A percentile compares a stretch with the other conserved stretches of the same genome.
Evolutionary conservation across 306 rosid genomes (phyloP).

Genomic region (Crataegus laevigata): DNA sequence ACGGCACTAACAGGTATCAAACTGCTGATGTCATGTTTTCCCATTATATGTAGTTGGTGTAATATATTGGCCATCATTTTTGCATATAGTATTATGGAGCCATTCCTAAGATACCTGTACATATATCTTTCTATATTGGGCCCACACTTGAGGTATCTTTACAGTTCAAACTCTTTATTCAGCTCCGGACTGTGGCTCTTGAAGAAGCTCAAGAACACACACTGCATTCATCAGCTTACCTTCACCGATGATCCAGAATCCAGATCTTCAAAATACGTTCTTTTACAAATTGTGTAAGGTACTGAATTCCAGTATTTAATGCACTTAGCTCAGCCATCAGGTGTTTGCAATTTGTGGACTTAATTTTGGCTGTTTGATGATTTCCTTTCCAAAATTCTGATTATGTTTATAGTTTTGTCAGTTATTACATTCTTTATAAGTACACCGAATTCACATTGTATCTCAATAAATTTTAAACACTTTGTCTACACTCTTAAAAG

Average conservation of each 20-base stretch:
- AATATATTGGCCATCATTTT: conserved; percentile 20
- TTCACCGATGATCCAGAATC: conserved; percentile 88
- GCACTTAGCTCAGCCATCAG: neutral
- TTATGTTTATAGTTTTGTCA: too few relatives aligned
- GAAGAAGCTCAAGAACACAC: conserved; percentile 81
- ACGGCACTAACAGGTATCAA: conserved; percentile 73
- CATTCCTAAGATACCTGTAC: conserved; percentile 55
- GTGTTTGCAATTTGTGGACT: too few relatives aligned
- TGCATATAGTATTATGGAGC: conserved; percentile 85
- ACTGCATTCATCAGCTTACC: conserved; percentile 89
- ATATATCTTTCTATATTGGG: too few relatives aligned
- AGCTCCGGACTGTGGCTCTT: conserved; percentile 92
- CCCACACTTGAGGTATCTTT: conserved; percentile 95
- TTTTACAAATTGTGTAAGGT: conserved; percentile 81
- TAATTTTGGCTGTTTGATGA: too few relatives aligned
- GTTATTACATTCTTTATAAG: too few relatives aligned
- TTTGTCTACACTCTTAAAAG: too few relatives aligned
- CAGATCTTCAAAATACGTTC: conserved; percentile 80
- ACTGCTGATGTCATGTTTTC: conserved; percentile 10
- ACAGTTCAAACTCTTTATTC: conserved; percentile 82
- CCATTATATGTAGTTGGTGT: conserved; percentile 19
- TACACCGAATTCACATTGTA: too few relatives aligned
- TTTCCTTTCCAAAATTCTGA: too few relatives aligned
- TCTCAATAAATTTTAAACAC: too few relatives aligned
- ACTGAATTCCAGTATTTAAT: conserved; percentile 7